phyloP scores from a whole-genome alignment of 805 yeast genomes.

The Cyberlindnera petersonii region DNA sequence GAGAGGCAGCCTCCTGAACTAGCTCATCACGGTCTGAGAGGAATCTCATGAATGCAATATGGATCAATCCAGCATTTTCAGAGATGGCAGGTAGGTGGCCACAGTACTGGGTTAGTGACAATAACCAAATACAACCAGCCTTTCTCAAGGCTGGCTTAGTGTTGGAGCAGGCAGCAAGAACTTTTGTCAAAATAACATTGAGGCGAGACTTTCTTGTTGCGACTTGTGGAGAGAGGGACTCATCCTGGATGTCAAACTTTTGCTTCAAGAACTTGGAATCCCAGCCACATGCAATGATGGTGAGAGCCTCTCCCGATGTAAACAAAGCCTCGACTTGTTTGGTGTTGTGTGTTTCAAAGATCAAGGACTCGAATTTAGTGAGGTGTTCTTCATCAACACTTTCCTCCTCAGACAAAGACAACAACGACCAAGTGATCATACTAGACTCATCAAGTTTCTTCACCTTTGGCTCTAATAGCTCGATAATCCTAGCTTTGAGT shows the following conservation, averaged over 20 bases:
- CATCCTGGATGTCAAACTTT: slow-evolving; percentile 51
- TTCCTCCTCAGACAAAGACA: slow-evolving; percentile 39
- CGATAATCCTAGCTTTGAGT: slow-evolving; percentile 27
- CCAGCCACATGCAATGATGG: slow-evolving; percentile 75
- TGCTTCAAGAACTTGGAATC: slow-evolving; percentile 50
- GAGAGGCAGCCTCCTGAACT: slow-evolving; percentile 87
- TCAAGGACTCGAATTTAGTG: slow-evolving; percentile 33
- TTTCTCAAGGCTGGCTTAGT: slow-evolving; percentile 74
- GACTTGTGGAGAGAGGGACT: slow-evolving; percentile 3
- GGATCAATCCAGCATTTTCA: slow-evolving; percentile 54
- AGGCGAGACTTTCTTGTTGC: slow-evolving; percentile 16
- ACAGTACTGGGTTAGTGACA: slow-evolving; percentile 75
- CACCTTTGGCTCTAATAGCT: slow-evolving; percentile 36
- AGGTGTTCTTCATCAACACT: slow-evolving; percentile 28
- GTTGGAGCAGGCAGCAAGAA: slow-evolving; percentile 50
- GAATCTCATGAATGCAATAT: slow-evolving; percentile 70
- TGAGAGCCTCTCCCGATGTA: slow-evolving; percentile 79
- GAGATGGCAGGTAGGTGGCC: slow-evolving; percentile 42
- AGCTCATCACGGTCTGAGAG: slow-evolving; percentile 79
- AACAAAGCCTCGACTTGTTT: slow-evolving; percentile 76
- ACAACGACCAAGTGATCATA: slow-evolving; percentile 49
- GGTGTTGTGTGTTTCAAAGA: slow-evolving; percentile 56
- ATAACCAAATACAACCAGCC: slow-evolving; percentile 81
- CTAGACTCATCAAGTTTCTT: slow-evolving; percentile 59
- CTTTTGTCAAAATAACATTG: slow-evolving; percentile 38